Conservation (phyloP, 2,329 filamentous ascomycete species). For the Alternaria gansuensis region DNA sequence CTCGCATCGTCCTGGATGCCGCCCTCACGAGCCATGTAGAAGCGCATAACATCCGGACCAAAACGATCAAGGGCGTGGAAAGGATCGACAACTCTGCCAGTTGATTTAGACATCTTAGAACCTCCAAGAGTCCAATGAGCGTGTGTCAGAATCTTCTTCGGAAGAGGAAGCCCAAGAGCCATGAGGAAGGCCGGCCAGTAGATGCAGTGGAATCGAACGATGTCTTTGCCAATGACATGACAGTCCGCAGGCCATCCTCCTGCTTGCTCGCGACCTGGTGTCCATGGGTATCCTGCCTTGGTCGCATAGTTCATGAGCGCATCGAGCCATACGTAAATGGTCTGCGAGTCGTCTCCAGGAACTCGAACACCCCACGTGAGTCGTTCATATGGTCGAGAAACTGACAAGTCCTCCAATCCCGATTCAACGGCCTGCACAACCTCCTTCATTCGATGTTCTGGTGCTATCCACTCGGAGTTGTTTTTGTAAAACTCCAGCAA, state of each 20-base stretch:
- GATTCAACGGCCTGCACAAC: slow-evolving; percentile 78
- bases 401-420: slow-evolving; percentile 84
- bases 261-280: slow-evolving; percentile 68
- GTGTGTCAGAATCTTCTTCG: slow-evolving; percentile 83
- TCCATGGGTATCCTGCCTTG: slow-evolving; percentile 84
- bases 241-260: slow-evolving; percentile 89
- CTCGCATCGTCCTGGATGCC: slow-evolving; percentile 79
- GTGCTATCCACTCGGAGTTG: slow-evolving; percentile 81
- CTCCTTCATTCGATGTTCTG: slow-evolving; percentile 75
- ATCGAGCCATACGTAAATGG: slow-evolving; percentile 98
- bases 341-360: slow-evolving; percentile 83
- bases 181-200: slow-evolving; percentile 98
- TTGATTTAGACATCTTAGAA: slow-evolving; percentile 95
- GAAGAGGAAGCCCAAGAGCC: slow-evolving; percentile 80
- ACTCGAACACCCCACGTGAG: slow-evolving; percentile 89
- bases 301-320: slow-evolving; percentile 94
- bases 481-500: slow-evolving; percentile 80
- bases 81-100: slow-evolving; percentile 93
- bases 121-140: slow-evolving; percentile 94
- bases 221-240: slow-evolving; percentile 96
- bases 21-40: slow-evolving; percentile 84
- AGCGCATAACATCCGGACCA: slow-evolving; percentile 86
- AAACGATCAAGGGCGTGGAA: slow-evolving; percentile 91
- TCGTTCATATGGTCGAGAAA: slow-evolving; percentile 81
- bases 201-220: slow-evolving; percentile 90